Conservation (phyloP, 2,329 filamentous ascomycete species). For the Cladosporium sp. region DNA sequence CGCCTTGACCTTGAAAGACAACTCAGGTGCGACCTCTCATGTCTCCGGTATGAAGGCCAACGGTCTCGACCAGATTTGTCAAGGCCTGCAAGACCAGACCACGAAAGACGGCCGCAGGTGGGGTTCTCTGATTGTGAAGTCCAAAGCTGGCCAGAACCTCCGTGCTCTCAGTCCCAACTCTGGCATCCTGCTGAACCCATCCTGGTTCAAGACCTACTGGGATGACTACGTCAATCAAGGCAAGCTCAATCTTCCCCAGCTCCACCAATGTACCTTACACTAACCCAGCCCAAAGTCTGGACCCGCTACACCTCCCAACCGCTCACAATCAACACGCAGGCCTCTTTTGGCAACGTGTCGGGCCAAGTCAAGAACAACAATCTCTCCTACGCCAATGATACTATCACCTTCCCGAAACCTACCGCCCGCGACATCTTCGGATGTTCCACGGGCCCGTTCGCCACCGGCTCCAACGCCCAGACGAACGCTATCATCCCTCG, state of each 20-base stretch:
- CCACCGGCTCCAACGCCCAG: slow-evolving; percentile 38
- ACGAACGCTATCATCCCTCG: slow-evolving; percentile 63
- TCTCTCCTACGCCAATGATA: slow-evolving; percentile 39
- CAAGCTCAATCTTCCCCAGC: neutral
- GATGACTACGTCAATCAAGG: slow-evolving; percentile 46
- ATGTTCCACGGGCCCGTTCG: slow-evolving; percentile 62
- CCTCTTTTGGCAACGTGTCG: slow-evolving; percentile 44
- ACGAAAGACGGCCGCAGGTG: slow-evolving; percentile 55
- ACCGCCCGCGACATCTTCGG: slow-evolving; percentile 61
- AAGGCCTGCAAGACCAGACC: slow-evolving; percentile 53
- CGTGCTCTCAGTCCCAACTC: slow-evolving; percentile 44
- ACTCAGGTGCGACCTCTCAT: slow-evolving; percentile 34
- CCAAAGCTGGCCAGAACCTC: slow-evolving; percentile 33
- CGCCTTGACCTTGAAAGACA: slow-evolving; percentile 35
- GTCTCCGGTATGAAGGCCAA: slow-evolving; percentile 58
- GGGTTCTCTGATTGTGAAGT: slow-evolving; percentile 54
- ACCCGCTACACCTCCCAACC: slow-evolving; percentile 40
- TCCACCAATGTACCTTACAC: neutral
- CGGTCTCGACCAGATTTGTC: slow-evolving; percentile 54
- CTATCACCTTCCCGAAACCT: slow-evolving; percentile 53
- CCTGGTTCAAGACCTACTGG: slow-evolving; percentile 50
- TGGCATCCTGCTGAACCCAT: slow-evolving; percentile 41
- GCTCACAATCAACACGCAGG: slow-evolving; percentile 63
- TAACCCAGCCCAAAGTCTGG: slow-evolving; percentile 37
- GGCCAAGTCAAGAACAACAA: slow-evolving; percentile 35